Percentiles rank a stretch among this genome's conserved stretches.
Evolutionary conservation across 371 early-diverging fungal genomes (phyloP).

Genomic region (Mortierella sp.): DNA sequence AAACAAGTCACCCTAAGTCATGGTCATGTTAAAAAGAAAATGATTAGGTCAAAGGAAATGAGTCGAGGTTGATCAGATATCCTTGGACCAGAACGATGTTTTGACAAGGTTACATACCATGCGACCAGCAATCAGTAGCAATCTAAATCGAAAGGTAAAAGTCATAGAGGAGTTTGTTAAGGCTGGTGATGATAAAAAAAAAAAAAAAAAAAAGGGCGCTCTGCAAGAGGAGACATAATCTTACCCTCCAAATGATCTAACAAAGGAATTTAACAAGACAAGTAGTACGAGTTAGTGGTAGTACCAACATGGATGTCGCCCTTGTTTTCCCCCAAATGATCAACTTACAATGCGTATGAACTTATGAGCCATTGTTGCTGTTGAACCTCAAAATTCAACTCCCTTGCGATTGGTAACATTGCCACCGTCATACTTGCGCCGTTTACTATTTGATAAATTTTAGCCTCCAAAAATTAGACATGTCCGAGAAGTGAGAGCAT

Average conservation of each 20-base stretch:
- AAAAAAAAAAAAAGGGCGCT: not conserved
- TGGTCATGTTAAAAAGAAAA: not conserved
- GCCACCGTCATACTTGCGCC: conserved; percentile 56
- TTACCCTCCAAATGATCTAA: conserved; percentile 53
- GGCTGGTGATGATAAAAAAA: not conserved
- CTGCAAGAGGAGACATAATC: not conserved
- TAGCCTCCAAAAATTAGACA: not conserved
- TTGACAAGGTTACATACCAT: conserved; percentile 19
- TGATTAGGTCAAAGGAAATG: not conserved
- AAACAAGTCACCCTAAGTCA: conserved; percentile 44
- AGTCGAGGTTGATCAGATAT: not conserved
- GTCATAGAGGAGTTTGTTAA: too few relatives aligned
- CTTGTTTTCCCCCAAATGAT: not conserved
- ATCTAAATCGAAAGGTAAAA: conserved; percentile 9
- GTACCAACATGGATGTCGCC: too few relatives aligned
- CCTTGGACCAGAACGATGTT: too few relatives aligned
- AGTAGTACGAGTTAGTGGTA: not conserved
- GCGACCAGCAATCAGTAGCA: conserved; percentile 51
- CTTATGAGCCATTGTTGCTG: conserved; percentile 56
- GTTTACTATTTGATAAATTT: conserved; percentile 21
- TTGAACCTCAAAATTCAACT: conserved; percentile 42
- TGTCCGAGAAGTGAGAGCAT: not conserved
- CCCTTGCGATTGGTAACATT: conserved; percentile 49
- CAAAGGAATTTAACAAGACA: not conserved
- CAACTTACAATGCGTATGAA: conserved; percentile 51